Conservation (phyloP, 139 green algal species). For the Bryopsis sp. region DNA sequence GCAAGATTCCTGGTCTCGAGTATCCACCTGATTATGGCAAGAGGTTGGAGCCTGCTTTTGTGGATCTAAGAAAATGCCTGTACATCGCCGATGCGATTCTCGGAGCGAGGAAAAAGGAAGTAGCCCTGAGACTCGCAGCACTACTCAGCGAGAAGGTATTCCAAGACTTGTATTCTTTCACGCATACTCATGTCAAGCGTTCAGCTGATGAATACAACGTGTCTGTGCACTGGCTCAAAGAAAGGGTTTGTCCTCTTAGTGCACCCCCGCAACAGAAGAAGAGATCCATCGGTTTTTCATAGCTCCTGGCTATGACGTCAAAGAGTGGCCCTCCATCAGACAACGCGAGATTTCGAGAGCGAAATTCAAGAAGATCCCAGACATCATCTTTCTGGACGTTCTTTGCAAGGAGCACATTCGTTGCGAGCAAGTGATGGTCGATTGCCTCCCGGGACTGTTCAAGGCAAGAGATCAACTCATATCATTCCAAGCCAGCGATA, state of each 20-base stretch:
- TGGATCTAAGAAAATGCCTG: constrained; percentile 13
- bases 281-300: neutral
- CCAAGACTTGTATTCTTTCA: neutral
- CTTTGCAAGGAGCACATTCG: constrained; percentile 14
- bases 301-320: constrained; percentile 5
- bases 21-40: constrained; percentile 5
- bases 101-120: neutral
- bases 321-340: neutral
- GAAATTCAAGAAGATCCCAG: neutral
- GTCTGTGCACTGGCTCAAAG: neutral
- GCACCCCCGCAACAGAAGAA: neutral
- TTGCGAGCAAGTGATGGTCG: constrained; percentile 1
- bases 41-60: neutral
- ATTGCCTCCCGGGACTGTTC: constrained; percentile 5
- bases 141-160: neutral
- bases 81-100: neutral
- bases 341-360: neutral
- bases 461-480: neutral
- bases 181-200: neutral
- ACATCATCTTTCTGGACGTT: constrained; percentile 7
- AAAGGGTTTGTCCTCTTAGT: neutral
- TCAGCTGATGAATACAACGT: neutral
- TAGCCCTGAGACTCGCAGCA: neutral
- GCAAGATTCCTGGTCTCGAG: neutral
- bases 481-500: neutral